Percentiles rank a stretch among this genome's conserved stretches.
phyloP scores from a whole-genome alignment of 2,329 filamentous ascomycete species.

The Xylariaceae sp. region DNA sequence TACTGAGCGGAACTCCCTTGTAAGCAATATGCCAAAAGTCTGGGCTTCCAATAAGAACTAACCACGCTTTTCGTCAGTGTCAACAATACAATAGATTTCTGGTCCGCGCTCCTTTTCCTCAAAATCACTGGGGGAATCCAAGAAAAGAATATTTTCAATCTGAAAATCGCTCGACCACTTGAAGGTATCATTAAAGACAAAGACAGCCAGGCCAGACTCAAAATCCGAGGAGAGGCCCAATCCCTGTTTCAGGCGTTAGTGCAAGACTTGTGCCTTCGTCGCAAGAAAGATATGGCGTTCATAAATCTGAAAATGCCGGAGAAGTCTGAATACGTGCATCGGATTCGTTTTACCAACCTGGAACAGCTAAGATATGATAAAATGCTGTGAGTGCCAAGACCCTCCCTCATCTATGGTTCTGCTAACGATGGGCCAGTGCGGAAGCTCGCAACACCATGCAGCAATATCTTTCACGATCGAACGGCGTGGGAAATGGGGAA shows the following conservation, averaged over 20 bases:
- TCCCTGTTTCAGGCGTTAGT: conserved; percentile 69
- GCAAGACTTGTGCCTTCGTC: conserved; percentile 71
- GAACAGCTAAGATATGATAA: conserved; percentile 74
- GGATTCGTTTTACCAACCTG: conserved; percentile 64
- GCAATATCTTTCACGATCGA: conserved; percentile 40
- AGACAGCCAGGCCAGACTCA: conserved; percentile 37
- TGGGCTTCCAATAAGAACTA: conserved; percentile 19
- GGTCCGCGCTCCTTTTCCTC: conserved; percentile 73
- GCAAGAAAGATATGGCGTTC: conserved; percentile 84
- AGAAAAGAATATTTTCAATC: conserved; percentile 66
- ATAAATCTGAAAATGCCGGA: conserved; percentile 73
- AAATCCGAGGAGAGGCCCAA: conserved; percentile 43
- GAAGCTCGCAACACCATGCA: conserved; percentile 70
- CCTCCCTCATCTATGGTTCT: not conserved
- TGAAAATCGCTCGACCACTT: conserved; percentile 63
- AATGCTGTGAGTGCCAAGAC: conserved; percentile 48
- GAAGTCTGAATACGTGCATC: conserved; percentile 72
- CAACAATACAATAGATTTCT: conserved; percentile 76
- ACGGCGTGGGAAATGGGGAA: conserved; percentile 28
- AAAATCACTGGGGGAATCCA: conserved; percentile 70
- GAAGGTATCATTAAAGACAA: conserved; percentile 17
- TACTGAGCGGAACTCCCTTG: conserved; percentile 75
- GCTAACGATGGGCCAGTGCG: conserved; percentile 39
- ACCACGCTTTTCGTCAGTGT: conserved; percentile 41
- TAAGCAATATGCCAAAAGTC: conserved; percentile 29